Evolutionary conservation across 768 basidiomycete genomes (phyloP).

Genomic region (Naganishia vaughanmartiniae): DNA sequence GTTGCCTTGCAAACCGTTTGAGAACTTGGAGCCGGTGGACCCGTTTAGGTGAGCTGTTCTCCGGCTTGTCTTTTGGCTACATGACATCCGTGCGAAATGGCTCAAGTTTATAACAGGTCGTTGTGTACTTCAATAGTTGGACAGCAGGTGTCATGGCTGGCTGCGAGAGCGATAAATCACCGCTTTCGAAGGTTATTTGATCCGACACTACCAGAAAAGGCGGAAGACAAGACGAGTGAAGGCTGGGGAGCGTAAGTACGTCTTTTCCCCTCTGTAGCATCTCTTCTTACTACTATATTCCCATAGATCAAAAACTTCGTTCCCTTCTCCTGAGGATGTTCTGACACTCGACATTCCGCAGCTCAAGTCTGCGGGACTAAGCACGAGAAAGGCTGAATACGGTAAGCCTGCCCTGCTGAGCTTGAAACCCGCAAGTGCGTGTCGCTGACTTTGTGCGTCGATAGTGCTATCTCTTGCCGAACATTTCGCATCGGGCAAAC

Average conservation of each 20-base stretch:
- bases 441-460: background rate
- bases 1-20: constrained; percentile 72
- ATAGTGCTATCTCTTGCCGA: constrained; percentile 74
- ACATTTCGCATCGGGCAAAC: constrained; percentile 74
- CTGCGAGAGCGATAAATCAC: constrained; percentile 77
- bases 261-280: background rate
- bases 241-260: constrained; percentile 42
- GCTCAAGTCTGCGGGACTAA: constrained; percentile 72
- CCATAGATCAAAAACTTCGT: constrained; percentile 46
- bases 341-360: constrained; percentile 60
- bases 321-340: constrained; percentile 72
- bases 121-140: constrained; percentile 71
- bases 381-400: constrained; percentile 84
- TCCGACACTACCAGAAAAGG: constrained; percentile 68
- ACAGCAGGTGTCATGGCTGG: constrained; percentile 66
- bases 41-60: constrained; percentile 65
- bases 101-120: constrained; percentile 55
- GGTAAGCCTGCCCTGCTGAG: constrained; percentile 56
- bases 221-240: constrained; percentile 22
- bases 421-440: no score
- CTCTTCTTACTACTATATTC: background rate
- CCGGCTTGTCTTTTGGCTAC: background rate
- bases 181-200: constrained; percentile 75
- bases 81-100: background rate
- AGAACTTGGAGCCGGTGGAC: constrained; percentile 70